A percentile compares a stretch with the other conserved stretches of the same genome.
phyloP scores from a whole-genome alignment of 768 basidiomycete species.

The Lactifluus hygrophoroides region DNA sequence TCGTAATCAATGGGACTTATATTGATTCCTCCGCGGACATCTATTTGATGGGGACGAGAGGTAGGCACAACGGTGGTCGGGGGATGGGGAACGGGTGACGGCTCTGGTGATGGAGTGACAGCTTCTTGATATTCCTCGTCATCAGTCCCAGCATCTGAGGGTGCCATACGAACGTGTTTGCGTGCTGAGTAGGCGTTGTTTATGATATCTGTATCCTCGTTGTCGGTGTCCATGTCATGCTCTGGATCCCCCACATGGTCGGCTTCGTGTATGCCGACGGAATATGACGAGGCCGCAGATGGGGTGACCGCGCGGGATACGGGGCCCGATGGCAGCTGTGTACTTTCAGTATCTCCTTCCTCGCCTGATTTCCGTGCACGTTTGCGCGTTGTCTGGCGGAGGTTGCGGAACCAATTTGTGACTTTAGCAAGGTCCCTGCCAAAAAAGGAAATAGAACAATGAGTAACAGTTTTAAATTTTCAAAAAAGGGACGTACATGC shows the following conservation, averaged over 20 bases:
- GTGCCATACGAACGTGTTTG: slow-evolving; percentile 9
- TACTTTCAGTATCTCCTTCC: slow-evolving; percentile 29
- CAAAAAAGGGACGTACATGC: slow-evolving; percentile 40
- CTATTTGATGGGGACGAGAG: slow-evolving; percentile 22
- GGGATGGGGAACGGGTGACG: slow-evolving; percentile 31
- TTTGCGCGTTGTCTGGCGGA: slow-evolving; percentile 73
- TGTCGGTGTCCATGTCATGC: slow-evolving; percentile 44
- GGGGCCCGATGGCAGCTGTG: slow-evolving; percentile 32
- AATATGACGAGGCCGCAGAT: slow-evolving; percentile 41
- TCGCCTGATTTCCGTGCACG: slow-evolving; percentile 48
- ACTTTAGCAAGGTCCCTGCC: slow-evolving; percentile 67
- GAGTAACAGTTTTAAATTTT: too few relatives aligned
- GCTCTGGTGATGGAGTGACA: slow-evolving; percentile 60
- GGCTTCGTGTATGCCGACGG: slow-evolving; percentile 35
- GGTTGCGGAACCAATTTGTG: slow-evolving; percentile 83
- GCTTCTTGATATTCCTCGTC: slow-evolving; percentile 67
- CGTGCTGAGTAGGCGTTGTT: neutral
- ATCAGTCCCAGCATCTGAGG: slow-evolving; percentile 21
- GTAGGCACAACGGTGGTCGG: slow-evolving; percentile 20
- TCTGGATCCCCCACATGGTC: slow-evolving; percentile 26
- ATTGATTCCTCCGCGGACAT: slow-evolving; percentile 25
- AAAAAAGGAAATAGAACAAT: slow-evolving; percentile 22
- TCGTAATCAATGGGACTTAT: slow-evolving; percentile 37
- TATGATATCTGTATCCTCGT: slow-evolving; percentile 6
- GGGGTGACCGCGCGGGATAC: slow-evolving; percentile 49